Conservation (phyloP, 352 stramenopile species). For the Phytophthora foliorum region DNA sequence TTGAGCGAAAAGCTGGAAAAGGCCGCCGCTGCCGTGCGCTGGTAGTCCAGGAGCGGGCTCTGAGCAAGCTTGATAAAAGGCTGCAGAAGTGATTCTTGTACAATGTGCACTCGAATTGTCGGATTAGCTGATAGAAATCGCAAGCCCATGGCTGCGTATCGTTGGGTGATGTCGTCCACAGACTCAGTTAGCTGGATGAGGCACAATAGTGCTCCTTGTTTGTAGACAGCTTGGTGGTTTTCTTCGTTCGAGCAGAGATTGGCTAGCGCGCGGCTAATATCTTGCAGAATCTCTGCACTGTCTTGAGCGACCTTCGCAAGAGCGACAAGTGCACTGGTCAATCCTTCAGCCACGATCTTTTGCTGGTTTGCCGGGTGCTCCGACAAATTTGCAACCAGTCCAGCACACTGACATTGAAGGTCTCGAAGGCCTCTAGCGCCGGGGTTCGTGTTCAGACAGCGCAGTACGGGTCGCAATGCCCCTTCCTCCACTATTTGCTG, state of each 20-base stretch:
- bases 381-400: constrained; percentile 94
- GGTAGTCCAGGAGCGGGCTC: constrained; percentile 91
- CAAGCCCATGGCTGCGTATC: constrained; percentile 96
- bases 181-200: constrained; percentile 92
- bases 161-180: constrained; percentile 92
- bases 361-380: constrained; percentile 93
- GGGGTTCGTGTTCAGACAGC: constrained; percentile 80
- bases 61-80: constrained; percentile 94
- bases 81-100: constrained; percentile 90
- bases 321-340: constrained; percentile 84
- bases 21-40: constrained; percentile 93
- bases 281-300: constrained; percentile 95
- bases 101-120: constrained; percentile 94
- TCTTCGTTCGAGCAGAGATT: constrained; percentile 97
- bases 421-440: constrained; percentile 86
- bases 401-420: constrained; percentile 94
- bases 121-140: constrained; percentile 95
- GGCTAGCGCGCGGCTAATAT: constrained; percentile 92
- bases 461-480: constrained; percentile 85
- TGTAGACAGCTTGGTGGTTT: constrained; percentile 94
- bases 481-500: constrained; percentile 85
- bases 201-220: constrained; percentile 92
- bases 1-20: constrained; percentile 94
- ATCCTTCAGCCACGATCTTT: constrained; percentile 93
- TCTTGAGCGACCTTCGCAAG: constrained; percentile 73